phyloP scores from a whole-genome alignment of 2,329 filamentous ascomycete species.

The Epichloe elymi region DNA sequence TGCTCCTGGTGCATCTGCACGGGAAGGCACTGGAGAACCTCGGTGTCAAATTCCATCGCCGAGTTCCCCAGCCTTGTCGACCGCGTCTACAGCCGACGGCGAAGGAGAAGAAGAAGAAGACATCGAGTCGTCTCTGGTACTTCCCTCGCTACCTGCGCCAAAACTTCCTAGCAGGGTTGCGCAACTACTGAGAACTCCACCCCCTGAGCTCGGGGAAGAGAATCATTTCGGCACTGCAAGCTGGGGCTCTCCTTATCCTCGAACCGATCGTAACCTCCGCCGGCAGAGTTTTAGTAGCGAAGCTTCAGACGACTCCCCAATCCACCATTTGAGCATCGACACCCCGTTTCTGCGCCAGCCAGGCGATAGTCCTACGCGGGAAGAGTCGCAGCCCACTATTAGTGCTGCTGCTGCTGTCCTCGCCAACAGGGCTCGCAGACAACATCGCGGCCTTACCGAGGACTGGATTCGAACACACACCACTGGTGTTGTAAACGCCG shows the following conservation, averaged over 20 bases:
- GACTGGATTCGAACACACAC: conserved; percentile 80
- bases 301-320: conserved; percentile 44
- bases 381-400: conserved; percentile 19
- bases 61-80: conserved; percentile 46
- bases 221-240: conserved; percentile 54
- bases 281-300: conserved; percentile 44
- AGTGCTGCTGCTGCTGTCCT: conserved; percentile 49
- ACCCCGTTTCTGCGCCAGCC: conserved; percentile 50
- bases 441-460: conserved; percentile 54
- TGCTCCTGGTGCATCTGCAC: conserved; percentile 49
- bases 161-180: conserved; percentile 41
- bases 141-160: conserved; percentile 47
- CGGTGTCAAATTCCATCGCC: conserved; percentile 25
- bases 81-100: conserved; percentile 47
- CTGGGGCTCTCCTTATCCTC: conserved; percentile 85
- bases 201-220: conserved; percentile 19
- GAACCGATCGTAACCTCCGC: conserved; percentile 41
- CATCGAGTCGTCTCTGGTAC: conserved; percentile 41
- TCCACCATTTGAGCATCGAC: conserved; percentile 47
- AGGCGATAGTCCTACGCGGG: conserved; percentile 21
- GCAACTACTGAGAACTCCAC: conserved; percentile 42
- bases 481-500: conserved; percentile 53
- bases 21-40: conserved; percentile 36
- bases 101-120: conserved; percentile 37
- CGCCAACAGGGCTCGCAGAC: conserved; percentile 47